phyloP scores from a whole-genome alignment of 805 yeast species.

The Ogataea neopini region DNA sequence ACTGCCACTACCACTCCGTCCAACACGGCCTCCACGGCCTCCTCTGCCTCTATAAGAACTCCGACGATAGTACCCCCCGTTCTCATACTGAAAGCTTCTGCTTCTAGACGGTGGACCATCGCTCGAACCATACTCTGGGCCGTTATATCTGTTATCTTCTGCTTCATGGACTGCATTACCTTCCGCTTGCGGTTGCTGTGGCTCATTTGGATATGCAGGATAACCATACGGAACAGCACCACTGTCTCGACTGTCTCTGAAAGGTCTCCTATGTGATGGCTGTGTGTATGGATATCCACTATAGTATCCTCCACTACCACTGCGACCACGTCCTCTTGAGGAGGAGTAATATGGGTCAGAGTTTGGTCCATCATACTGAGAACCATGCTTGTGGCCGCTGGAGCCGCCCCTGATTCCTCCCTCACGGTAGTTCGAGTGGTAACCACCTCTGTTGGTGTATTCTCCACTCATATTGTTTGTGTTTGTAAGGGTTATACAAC shows the following conservation, averaged over 20 bases:
- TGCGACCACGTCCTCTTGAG: slow-evolving; percentile 16
- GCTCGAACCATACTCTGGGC: background rate
- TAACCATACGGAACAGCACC: slow-evolving; percentile 4
- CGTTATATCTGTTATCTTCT: background rate
- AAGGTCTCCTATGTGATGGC: slow-evolving; percentile 12
- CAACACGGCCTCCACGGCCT: slow-evolving; percentile 13
- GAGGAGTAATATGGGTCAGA: slow-evolving; percentile 12
- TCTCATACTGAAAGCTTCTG: slow-evolving; percentile 7
- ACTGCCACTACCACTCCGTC: slow-evolving; percentile 10
- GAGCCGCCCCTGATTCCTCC: slow-evolving; percentile 4
- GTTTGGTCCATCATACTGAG: slow-evolving; percentile 1
- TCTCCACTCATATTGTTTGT: slow-evolving; percentile 2
- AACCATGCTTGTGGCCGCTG: slow-evolving; percentile 8
- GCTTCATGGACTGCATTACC: background rate
- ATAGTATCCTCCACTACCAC: slow-evolving; percentile 11
- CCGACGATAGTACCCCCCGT: slow-evolving; percentile 6
- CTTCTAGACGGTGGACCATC: slow-evolving; percentile 2
- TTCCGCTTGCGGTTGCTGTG: background rate
- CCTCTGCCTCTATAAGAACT: slow-evolving; percentile 14
- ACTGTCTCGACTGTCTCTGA: slow-evolving; percentile 6
- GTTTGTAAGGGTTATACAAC: background rate
- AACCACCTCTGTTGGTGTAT: slow-evolving; percentile 6
- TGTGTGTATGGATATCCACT: slow-evolving; percentile 5
- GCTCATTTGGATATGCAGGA: slow-evolving; percentile 4
- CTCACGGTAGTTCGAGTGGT: slow-evolving; percentile 5